Evolutionary conservation across 495 filamentous ascomycete species (phyloP), one percentile per base, ranked within the genome.

Genomic region (Penicillium bialowiezense): DNA sequence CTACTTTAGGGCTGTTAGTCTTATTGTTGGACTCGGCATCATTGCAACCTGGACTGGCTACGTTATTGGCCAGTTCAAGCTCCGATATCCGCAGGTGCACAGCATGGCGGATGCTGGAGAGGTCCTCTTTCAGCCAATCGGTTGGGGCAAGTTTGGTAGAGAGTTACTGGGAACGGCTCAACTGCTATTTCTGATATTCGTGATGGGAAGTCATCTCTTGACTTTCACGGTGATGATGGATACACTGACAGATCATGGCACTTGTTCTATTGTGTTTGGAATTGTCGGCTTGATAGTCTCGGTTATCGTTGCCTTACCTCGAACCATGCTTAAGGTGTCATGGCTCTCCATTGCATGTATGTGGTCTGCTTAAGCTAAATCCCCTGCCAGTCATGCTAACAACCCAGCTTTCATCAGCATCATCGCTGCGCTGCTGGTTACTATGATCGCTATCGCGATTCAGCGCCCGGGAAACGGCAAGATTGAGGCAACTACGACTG

Each of bases 161-260:
- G 81, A 85, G 51, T 50, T 89, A 17, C 64, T 84, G 49, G 79
- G 80, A 6, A 62, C 62, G 18, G 82, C 78, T 47, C 83, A 86
- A 51, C 60, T 78, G 7, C 52, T 87, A 26, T 82, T 88, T 55
- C 72, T 89, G n/a, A 57, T 84, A 18, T 88, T 90, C 65, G 79
- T 86, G 47, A 83, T 86, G 69, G 86, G 76, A 13, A 84, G 82
- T 19, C 88, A 91, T 58, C 73, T 88, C 0, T 77, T 82, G 51
- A 82, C 88, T 50, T 64, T 86, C 19, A 62, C 67, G 18, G 84
- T 87, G 7, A 83, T 89, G 44, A 69, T 82, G 44, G 73, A 88
- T 34, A 79, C 71, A 14, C 51, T 89, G 18, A 81, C 83, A 1
- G 60, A 79, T 3, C 75, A 87, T 55, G 78, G 65, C 3, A 64